Base-by-base conservation (phyloP, 1,284 basidiomycete genomes). In the Trametes pubescens region DNA sequence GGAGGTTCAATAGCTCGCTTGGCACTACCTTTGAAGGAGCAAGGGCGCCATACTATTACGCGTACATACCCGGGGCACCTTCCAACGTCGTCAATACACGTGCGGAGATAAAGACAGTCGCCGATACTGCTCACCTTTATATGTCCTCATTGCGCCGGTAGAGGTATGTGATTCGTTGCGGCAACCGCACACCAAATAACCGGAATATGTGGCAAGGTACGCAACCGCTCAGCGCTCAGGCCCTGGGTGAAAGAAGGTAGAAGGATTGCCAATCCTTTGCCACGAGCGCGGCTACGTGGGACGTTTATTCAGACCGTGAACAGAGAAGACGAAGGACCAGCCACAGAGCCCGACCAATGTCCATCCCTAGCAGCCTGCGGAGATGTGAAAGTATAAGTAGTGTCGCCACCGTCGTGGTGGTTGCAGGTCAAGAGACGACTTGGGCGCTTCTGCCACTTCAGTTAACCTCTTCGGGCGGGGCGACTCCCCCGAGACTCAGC, bases 371-470 rank as follows among this genome's bases (percentile, higher is more conserved):
- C 29, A 14, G 29, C 18, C 10, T 14, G 32, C 22, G 32, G 8
- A 13, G 10, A 9, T 32, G 48, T n/a, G 48, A 49, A 32, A 7
- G 49, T 51, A 51, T 51, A 51, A 51, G 32, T 34, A 51, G 26
- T 34, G 29, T 49, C 11, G 49, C 34, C n/a, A 51, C 4, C 18
- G 29, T 49, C 11, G 49, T 51, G 29, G 49, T 51, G 18, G 29
- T 51, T 16, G 32, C 3, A 35, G 13, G 29, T 14, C 49, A 34
- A 51, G 7, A n/a, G 6, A 10, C 10, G 18, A 32, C 6, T 21
- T 21, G 49, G 29, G 49, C 49, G 49, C 49, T 21, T 51, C 26
- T 21, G 22, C 11, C 21, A 24, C 44, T 24, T 4, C 16, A 16
- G 22, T 21, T 47, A 32, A 32, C 29, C 29, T 32, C 29, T 32